Evolutionary conservation across 345 rosid species (phyloP).

Genomic region (Cardamine chenopodiifolia): DNA sequence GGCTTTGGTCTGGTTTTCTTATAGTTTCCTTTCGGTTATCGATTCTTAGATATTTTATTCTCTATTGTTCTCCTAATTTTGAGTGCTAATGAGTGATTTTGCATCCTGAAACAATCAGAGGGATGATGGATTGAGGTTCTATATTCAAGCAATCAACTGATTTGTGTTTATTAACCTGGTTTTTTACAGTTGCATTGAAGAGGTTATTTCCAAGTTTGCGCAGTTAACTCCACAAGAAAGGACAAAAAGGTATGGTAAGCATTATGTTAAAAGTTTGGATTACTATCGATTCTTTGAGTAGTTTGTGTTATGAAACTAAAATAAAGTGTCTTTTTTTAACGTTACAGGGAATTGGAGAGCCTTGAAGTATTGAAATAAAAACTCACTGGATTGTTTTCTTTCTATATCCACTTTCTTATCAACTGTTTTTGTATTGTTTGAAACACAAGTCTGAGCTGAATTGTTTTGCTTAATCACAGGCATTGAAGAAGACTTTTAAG

Average conservation of each 20-base stretch:
- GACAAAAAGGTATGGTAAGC: conserved; percentile 71
- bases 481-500: conserved; percentile 86
- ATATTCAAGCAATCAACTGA: background rate
- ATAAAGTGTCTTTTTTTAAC: background rate
- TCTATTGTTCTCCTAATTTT: background rate
- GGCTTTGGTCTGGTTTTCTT: background rate
- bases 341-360: conserved; percentile 87
- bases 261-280: conserved; percentile 18
- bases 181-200: conserved; percentile 64
- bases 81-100: background rate
- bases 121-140: conserved; percentile 4
- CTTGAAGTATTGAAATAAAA: conserved; percentile 70
- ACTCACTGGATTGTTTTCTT: conserved; percentile 19
- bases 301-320: conserved; percentile 26
- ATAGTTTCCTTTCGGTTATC: background rate
- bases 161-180: background rate
- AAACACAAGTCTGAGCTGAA: conserved; percentile 5
- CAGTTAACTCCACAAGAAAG: conserved; percentile 88
- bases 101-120: background rate
- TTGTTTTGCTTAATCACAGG: conserved; percentile 52
- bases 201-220: conserved; percentile 74
- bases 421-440: background rate
- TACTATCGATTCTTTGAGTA: conserved; percentile 5
- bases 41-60: background rate
- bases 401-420: conserved; percentile 18